Conservation (phyloP, 2,329 filamentous ascomycete species). For the Cephalotrichum gorgonifer region DNA sequence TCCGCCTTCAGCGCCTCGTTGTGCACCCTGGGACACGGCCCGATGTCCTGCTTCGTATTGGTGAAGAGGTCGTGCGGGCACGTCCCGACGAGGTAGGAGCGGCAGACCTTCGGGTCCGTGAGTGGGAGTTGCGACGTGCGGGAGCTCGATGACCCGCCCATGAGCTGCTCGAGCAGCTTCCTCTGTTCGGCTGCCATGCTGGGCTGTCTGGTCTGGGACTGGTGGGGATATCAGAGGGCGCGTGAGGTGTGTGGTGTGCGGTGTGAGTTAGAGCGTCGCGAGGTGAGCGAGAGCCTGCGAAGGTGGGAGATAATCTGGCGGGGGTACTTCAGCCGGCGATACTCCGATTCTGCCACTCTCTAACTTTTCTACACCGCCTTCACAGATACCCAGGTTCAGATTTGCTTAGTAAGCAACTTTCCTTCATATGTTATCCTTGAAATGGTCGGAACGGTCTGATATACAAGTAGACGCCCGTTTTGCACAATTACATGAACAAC, state of each 20-base stretch:
- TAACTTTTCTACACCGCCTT: background rate
- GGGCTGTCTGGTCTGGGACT: no score
- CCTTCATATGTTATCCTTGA: no score
- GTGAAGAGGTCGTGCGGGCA: constrained; percentile 99
- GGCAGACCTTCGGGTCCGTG: constrained; percentile 86
- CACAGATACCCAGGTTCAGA: no score
- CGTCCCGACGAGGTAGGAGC: constrained; percentile 84
- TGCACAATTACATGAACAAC: no score
- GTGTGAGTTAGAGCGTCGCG: background rate
- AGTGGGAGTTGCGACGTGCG: constrained; percentile 76
- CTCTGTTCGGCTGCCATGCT: constrained; percentile 93
- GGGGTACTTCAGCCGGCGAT: background rate
- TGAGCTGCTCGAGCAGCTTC: constrained; percentile 95
- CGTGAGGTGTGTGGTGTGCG: background rate
- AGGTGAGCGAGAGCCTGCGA: background rate
- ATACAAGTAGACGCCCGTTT: no score
- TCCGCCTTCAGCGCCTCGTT: constrained; percentile 80
- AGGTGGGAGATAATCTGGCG: background rate
- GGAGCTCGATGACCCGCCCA: constrained; percentile 64
- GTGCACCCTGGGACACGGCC: constrained; percentile 79
- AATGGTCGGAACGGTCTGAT: no score
- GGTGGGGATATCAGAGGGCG: background rate
- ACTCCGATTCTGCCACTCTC: background rate
- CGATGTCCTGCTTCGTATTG: constrained; percentile 96
- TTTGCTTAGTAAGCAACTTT: no score